Evolutionary conservation across 2,329 filamentous ascomycete species (phyloP), one percentile per base, ranked within the genome.

Genomic region (Venturiaceae sp.): DNA sequence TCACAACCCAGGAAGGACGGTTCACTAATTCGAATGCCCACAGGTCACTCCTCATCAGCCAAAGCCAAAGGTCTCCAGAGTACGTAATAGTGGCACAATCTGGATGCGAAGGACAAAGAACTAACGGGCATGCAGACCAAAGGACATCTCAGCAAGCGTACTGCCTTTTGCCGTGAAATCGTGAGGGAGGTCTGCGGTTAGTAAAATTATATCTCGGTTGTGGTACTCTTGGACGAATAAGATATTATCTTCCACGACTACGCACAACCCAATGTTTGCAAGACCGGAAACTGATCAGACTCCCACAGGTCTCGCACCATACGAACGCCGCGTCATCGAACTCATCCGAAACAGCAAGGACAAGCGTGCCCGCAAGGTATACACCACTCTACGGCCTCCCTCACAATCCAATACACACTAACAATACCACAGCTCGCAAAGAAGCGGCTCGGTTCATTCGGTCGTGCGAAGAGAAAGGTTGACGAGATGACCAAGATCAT

Each of bases 301-400:
- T n/a, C n/a, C n/a, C n/a, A n/a, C n/a, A n/a, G n/a, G n/a, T n/a
- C n/a, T n/a, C n/a, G n/a, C n/a, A 69, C 90, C 90, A 72, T 94
- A 99, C 78, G 94, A 99, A 87, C 92, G 94, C 79, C 91, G 94
- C 75, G 90, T 99, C 70, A 95, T 99, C 75, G 94, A 99, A 85
- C 83, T 99, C 76, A 88, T 99, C 80, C 90, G 94, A 73, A 99
- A 99, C 88, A 87, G 84, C 83, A 95, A 95, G 83, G 94, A 99
- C 81, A 97, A 97, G 90, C 90, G 92, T 80, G 92, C 92, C 73
- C 86, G 92, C 71, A 58, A 58, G 52, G 30, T 54, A 34, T 6
- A 19, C 46, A 4, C 13, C 1, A 16, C 14, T 19, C 6, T 52
- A 11, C 36, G n/a, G n/a, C 11, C 5, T 21, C 21, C 9, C 16